phyloP scores from a whole-genome alignment of 1,139 yeast genomes.

The Pichia sp. region DNA sequence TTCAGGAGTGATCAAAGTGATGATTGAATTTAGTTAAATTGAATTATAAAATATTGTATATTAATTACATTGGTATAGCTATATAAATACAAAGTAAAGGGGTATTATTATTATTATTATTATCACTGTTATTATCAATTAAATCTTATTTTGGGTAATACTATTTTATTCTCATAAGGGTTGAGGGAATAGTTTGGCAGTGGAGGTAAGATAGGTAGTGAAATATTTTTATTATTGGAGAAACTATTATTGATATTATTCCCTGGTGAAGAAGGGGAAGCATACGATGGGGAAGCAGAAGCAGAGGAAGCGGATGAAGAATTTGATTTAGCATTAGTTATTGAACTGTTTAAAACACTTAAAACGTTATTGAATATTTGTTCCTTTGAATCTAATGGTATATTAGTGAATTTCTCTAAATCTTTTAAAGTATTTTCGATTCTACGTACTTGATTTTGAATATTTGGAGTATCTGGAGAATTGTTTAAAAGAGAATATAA shows the following conservation, averaged over 20 bases:
- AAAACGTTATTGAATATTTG: constrained; percentile 12
- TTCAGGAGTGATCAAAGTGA: constrained; percentile 33
- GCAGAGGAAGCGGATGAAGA: not conserved
- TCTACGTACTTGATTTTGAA: constrained; percentile 1
- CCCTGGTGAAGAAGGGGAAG: no score
- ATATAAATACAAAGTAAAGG: no score
- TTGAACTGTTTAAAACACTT: constrained; percentile 7
- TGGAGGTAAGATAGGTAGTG: not conserved
- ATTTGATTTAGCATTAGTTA: constrained; percentile 1
- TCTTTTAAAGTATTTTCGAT: constrained; percentile 9
- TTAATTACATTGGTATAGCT: no score
- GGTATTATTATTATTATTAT: no score
- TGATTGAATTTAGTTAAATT: not conserved
- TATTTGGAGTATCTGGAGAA: not conserved
- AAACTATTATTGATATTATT: no score
- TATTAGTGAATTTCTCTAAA: constrained; percentile 3
- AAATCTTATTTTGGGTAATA: not conserved
- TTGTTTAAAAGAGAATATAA: not conserved
- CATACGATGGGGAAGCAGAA: no score
- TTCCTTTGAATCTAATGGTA: constrained; percentile 10
- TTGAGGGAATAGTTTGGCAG: not conserved
- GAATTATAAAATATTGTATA: no score
- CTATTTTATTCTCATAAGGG: not conserved
- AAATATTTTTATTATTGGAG: no score
- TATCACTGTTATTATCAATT: no score